Conservation (phyloP, 176 grass and related monocot species). For the Triticum dicoccoides region DNA sequence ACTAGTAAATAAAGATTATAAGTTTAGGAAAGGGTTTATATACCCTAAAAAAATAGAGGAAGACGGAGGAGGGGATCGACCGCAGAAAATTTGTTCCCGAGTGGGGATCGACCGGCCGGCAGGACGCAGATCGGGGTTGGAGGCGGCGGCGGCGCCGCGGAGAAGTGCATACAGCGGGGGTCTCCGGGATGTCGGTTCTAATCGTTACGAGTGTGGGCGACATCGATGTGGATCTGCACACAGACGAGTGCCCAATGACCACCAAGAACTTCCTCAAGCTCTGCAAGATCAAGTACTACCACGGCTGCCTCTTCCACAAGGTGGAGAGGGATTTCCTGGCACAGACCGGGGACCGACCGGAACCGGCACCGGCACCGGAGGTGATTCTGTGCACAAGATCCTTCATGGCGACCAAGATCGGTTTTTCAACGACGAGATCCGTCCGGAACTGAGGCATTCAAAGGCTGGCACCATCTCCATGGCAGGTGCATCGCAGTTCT, state of each 20-base stretch:
- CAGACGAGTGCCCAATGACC: conserved; percentile 59
- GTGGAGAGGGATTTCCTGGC: conserved; percentile 90
- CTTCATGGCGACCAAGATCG: conserved; percentile 80
- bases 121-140: too few species aligned
- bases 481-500: conserved; percentile 82
- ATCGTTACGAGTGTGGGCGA: conserved; percentile 79
- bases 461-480: conserved; percentile 79
- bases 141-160: too few species aligned
- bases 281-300: conserved; percentile 95
- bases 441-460: conserved; percentile 66
- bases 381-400: conserved; percentile 75
- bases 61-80: too few species aligned
- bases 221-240: conserved; percentile 77
- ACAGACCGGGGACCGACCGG: conserved; percentile 49
- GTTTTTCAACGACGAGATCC: conserved; percentile 70
- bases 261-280: conserved; percentile 96
- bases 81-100: too few species aligned
- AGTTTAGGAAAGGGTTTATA: too few species aligned
- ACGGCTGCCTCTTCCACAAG: conserved; percentile 84
- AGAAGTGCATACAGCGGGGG: neutral
- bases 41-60: too few species aligned
- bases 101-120: too few species aligned
- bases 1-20: too few species aligned
- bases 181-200: conserved; percentile 60
- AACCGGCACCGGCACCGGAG: conserved; percentile 62